Conservation (phyloP, 164 flowering plant species). For the Nymphaea thermarum region DNA sequence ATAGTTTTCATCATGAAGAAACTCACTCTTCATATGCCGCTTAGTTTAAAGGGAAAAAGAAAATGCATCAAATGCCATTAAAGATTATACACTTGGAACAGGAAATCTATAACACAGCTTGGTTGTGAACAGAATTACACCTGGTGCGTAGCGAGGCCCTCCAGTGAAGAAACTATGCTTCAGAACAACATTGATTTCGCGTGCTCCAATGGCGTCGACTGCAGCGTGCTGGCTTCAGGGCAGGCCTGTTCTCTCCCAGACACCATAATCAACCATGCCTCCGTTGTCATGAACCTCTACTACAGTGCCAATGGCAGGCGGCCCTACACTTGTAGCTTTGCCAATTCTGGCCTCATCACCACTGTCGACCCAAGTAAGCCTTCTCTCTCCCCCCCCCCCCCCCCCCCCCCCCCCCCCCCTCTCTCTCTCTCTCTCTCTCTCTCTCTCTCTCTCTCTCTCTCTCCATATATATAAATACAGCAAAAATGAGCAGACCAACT, state of each 20-base stretch:
- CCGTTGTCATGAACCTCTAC: constrained; percentile 80
- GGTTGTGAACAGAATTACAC: constrained; percentile 1
- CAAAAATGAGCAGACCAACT: too few relatives aligned
- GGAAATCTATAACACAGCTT: too few relatives aligned
- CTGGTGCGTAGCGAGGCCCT: constrained; percentile 90
- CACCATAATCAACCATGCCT: constrained; percentile 64
- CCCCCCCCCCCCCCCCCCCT: too few relatives aligned
- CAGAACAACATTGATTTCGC: constrained; percentile 46
- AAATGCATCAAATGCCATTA: too few relatives aligned
- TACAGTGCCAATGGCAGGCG: constrained; percentile 53
- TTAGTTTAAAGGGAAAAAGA: too few relatives aligned
- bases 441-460: too few relatives aligned
- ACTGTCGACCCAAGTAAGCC: constrained; percentile 61
- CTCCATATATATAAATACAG: too few relatives aligned
- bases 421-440: too few relatives aligned
- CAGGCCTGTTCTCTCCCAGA: constrained; percentile 51
- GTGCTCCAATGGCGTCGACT: constrained; percentile 44
- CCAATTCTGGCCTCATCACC: constrained; percentile 41
- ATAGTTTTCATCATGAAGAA: too few relatives aligned
- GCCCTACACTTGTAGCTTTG: constrained; percentile 60
- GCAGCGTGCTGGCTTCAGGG: constrained; percentile 30
- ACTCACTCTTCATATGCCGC: too few relatives aligned
- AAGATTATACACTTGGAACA: too few relatives aligned
- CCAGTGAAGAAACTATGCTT: constrained; percentile 35
- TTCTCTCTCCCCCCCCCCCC: too few relatives aligned